Evolutionary conservation across 2,329 filamentous ascomycete genomes (phyloP).

Genomic region (Alternaria sp.): DNA sequence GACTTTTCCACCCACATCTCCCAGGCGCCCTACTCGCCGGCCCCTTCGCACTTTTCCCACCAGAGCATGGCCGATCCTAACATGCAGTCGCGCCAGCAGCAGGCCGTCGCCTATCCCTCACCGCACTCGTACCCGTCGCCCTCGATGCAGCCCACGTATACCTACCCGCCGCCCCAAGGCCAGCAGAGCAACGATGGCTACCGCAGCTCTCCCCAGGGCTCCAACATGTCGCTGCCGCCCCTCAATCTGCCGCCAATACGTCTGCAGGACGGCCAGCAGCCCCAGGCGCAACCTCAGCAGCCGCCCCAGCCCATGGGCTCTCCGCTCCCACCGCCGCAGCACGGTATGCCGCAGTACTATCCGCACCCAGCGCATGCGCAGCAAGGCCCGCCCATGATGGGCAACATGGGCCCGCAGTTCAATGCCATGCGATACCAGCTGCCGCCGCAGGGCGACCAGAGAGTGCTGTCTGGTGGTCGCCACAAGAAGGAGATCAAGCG

Average conservation of each 20-base stretch:
- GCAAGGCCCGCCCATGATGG: constrained; percentile 59
- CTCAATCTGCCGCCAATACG: constrained; percentile 60
- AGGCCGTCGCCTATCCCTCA: constrained; percentile 51
- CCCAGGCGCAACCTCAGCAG: constrained; percentile 35
- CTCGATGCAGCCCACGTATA: constrained; percentile 57
- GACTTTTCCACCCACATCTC: constrained; percentile 34
- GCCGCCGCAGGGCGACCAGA: constrained; percentile 57
- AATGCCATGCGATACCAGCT: constrained; percentile 62
- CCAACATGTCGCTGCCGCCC: constrained; percentile 53
- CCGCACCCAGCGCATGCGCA: constrained; percentile 48
- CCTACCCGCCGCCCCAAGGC: constrained; percentile 53
- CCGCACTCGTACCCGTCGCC: constrained; percentile 59
- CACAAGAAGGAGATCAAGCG: constrained; percentile 78
- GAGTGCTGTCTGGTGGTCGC: constrained; percentile 66
- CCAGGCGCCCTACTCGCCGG: constrained; percentile 41
- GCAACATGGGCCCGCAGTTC: constrained; percentile 56
- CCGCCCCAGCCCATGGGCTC: constrained; percentile 57
- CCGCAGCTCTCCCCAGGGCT: constrained; percentile 54
- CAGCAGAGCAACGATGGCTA: constrained; percentile 51
- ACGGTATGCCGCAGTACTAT: constrained; percentile 61
- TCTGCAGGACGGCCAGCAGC: constrained; percentile 54
- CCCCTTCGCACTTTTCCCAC: constrained; percentile 40
- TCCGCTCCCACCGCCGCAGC: constrained; percentile 60
- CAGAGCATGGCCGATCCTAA: constrained; percentile 44
- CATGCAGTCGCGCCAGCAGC: constrained; percentile 38